Evolutionary conservation across 1,139 yeast species (phyloP), one percentile per base, ranked within the genome.

Genomic region (Scheffersomyces illinoinensis): DNA sequence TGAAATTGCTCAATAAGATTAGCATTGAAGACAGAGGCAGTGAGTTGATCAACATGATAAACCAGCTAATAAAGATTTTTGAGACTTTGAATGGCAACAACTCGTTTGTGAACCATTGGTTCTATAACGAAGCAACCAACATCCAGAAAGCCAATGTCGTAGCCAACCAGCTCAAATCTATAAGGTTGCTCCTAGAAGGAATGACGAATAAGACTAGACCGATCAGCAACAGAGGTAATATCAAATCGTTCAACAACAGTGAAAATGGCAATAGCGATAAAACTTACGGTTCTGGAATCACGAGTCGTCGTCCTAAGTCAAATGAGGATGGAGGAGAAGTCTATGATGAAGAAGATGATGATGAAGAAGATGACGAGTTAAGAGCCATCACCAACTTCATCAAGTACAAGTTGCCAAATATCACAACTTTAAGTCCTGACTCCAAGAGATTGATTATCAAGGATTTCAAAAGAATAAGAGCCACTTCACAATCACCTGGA

Each of bases 381-480:
- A 71, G 70, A 47, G 74, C 83, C 1, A 72, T 85, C 59, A 77
- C 80, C 23, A 76, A 75, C 43, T 81, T 88, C 57, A 74, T 78
- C 52, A 78, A 74, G 60, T 76, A 79, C 52, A 85, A 85, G 60
- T 75, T 88, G 24, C 81, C 83, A 0, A 70, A 71, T 5, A 70
- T 85, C 51, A 65, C 70, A 8, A 73, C 73, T 56, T 71, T 75
- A 54, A 70, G 73, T 47, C 68, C 69, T 10, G 92, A 88, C 69
- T 88, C 90, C 17, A 82, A 82, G 57, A 76, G 86, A 55, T 79
- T 88, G 48, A 83, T 88, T 21, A 65, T 77, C n/a, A 87, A 89
- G 60, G 96, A 90, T 66, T 83, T 80, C 66, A 85, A 84, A 66
- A 77, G 93, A 43, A 78, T 90, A 66, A 83, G 84, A 64, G 77